Conservation (phyloP, 768 basidiomycete species). For the Xerocomus potaroensis region DNA sequence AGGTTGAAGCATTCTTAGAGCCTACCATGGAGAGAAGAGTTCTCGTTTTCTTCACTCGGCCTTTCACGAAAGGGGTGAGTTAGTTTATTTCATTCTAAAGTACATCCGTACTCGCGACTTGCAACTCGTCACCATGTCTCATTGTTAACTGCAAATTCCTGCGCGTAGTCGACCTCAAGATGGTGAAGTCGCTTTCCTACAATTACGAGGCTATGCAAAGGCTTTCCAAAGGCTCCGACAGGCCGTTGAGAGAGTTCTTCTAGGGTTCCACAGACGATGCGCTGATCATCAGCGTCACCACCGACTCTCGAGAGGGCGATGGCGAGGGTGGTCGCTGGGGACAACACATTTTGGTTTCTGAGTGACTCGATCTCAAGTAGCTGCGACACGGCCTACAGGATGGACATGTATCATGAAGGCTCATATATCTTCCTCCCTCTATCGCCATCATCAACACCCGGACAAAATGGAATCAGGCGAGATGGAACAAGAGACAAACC, state of each 20-base stretch:
- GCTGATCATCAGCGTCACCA: slow-evolving; percentile 47
- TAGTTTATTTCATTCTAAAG: slow-evolving; percentile 43
- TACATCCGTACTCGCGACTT: slow-evolving; percentile 39
- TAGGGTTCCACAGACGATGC: slow-evolving; percentile 83
- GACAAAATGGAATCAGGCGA: not conserved
- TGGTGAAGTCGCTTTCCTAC: slow-evolving; percentile 90
- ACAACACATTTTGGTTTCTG: slow-evolving; percentile 48
- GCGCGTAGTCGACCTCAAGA: slow-evolving; percentile 87
- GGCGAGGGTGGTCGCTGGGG: slow-evolving; percentile 58
- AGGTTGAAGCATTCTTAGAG: not conserved
- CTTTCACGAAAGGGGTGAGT: slow-evolving; percentile 73
- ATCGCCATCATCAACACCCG: slow-evolving; percentile 2
- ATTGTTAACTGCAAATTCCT: slow-evolving; percentile 52
- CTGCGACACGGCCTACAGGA: slow-evolving; percentile 81
- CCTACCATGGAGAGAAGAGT: not conserved
- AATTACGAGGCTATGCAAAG: slow-evolving; percentile 87
- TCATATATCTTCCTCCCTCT: slow-evolving; percentile 97
- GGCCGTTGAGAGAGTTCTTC: slow-evolving; percentile 62
- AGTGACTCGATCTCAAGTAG: slow-evolving; percentile 60
- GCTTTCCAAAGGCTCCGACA: slow-evolving; percentile 70
- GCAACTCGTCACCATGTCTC: slow-evolving; percentile 27
- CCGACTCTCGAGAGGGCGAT: slow-evolving; percentile 79
- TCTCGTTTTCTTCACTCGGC: not conserved
- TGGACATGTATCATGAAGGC: slow-evolving; percentile 95
- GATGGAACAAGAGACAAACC: slow-evolving; percentile 46